Percentiles rank a stretch among this genome's conserved stretches.
Evolutionary conservation across 2,329 filamentous ascomycete species (phyloP).

Genomic region (Curvularia sp.): DNA sequence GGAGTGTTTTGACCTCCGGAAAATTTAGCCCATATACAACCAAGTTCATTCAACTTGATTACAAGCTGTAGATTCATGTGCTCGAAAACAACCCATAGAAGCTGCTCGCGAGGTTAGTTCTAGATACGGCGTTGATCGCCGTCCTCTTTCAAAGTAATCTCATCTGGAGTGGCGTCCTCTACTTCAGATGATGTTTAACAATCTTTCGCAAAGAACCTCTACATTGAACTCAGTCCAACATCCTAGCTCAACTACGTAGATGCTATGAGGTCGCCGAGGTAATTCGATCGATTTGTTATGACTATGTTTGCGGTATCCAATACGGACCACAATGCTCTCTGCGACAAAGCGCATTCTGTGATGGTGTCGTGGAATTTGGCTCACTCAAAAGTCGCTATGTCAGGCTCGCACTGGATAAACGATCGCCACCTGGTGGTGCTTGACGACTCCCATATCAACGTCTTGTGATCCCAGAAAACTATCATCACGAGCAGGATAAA

Average conservation of each 20-base stretch:
- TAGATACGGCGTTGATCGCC: neutral
- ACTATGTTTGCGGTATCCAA: neutral
- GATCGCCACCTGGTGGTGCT: neutral
- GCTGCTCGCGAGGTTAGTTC: neutral
- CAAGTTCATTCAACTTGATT: no score
- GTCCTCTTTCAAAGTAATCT: neutral
- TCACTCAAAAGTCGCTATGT: neutral
- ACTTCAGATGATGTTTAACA: no score
- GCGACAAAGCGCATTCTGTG: neutral
- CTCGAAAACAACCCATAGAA: neutral
- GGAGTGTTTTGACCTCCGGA: neutral
- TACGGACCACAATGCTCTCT: neutral
- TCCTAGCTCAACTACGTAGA: neutral
- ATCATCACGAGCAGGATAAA: neutral
- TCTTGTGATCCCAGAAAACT: neutral
- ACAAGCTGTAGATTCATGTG: no score
- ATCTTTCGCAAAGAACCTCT: no score
- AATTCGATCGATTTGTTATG: neutral
- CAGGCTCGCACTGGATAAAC: neutral
- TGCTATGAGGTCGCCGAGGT: neutral
- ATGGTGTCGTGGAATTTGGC: neutral
- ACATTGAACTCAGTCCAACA: no score
- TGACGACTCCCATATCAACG: neutral
- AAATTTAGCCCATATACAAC: neutral
- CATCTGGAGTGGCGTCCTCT: neutral